phyloP scores from a whole-genome alignment of 768 basidiomycete species.

The Exsudoporus frostii region DNA sequence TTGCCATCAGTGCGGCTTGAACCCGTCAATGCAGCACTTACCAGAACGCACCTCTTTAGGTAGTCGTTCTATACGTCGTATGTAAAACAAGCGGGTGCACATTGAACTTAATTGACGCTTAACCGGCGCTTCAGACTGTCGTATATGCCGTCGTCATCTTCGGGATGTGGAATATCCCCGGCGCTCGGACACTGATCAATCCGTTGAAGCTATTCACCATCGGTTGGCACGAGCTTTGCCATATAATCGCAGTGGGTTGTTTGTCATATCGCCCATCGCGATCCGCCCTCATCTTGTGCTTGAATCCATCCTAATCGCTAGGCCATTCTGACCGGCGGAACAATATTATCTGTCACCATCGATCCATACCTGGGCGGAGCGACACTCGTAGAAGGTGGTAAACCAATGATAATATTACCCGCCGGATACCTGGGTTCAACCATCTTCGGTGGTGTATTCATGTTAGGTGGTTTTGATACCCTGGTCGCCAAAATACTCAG shows the following conservation, averaged over 20 bases:
- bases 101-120: constrained; percentile 6
- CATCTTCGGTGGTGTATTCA: constrained; percentile 76
- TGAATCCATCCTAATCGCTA: constrained; percentile 24
- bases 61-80: constrained; percentile 75
- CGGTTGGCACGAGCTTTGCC: constrained; percentile 86
- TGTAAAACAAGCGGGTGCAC: constrained; percentile 30
- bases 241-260: constrained; percentile 65
- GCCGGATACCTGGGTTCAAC: constrained; percentile 84
- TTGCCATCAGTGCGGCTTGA: constrained; percentile 14
- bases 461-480: constrained; percentile 83
- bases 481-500: constrained; percentile 91
- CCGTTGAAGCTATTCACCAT: constrained; percentile 87
- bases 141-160: constrained; percentile 86
- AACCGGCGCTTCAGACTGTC: constrained; percentile 52
- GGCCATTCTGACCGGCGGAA: constrained; percentile 79
- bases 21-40: constrained; percentile 22
- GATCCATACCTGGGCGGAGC: constrained; percentile 74
- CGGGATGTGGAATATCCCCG: constrained; percentile 85
- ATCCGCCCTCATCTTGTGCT: constrained; percentile 4
- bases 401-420: constrained; percentile 65
- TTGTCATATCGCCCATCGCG: constrained; percentile 1
- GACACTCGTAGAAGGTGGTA: constrained; percentile 69
- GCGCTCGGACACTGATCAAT: constrained; percentile 72
- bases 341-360: constrained; percentile 75
- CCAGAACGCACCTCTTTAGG: constrained; percentile 38